These are phyloP conservation scores for Calonectria multiphialidica DNA, from an alignment of 2,329 filamentous ascomycete species.

Conservation along the genomic window DNA sequence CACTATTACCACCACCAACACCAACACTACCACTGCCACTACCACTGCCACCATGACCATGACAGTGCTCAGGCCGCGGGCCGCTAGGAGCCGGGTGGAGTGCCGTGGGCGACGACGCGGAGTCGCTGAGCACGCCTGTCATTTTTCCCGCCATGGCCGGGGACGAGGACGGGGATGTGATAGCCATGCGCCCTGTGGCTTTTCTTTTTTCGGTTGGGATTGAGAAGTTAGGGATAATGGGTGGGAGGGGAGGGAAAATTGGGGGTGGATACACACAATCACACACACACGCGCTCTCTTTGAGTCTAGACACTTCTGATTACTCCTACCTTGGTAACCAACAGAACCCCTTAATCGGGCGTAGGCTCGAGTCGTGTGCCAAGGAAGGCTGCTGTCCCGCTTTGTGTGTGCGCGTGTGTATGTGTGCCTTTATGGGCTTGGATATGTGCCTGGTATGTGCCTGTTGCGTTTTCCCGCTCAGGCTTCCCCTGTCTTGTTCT, in stretches of 20 bases:
- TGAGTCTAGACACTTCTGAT: conserved; percentile 5
- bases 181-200: conserved; percentile 2
- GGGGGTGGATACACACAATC: conserved; percentile 19
- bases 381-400: not conserved
- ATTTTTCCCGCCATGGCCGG: conserved; percentile 35
- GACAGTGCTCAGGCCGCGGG: conserved; percentile 34
- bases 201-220: conserved; percentile 9
- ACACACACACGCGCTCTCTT: not conserved
- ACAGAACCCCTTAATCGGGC: not conserved
- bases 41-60: not conserved
- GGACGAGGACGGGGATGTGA: conserved; percentile 13
- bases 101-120: conserved; percentile 59
- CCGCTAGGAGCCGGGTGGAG: conserved; percentile 65
- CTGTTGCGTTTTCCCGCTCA: conserved; percentile 1
- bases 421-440: not conserved
- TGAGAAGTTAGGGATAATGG: conserved; percentile 1
- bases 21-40: not conserved
- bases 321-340: not conserved
- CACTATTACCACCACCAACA: too few species aligned
- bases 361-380: conserved; percentile 7
- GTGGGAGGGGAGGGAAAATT: conserved; percentile 6
- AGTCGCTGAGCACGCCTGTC: conserved; percentile 45
- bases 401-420: not conserved
- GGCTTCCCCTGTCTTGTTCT: not conserved
- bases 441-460: not conserved